Evolutionary conservation across 139 green algal genomes (phyloP).

Genomic region (Deuterostichococcus epilithicus): DNA sequence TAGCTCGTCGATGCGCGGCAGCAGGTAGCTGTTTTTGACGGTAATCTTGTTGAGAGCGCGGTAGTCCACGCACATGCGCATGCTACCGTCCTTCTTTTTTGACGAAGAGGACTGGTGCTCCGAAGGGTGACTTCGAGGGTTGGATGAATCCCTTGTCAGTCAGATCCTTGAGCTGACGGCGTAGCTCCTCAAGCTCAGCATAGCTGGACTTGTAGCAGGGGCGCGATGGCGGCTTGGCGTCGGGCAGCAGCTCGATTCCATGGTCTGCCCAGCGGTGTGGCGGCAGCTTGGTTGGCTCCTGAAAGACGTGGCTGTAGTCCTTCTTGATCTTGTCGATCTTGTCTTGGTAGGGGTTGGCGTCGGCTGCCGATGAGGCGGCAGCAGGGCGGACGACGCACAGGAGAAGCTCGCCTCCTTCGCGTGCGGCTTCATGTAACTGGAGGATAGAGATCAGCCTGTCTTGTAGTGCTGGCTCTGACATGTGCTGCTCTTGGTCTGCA

Average conservation of each 20-base stretch:
- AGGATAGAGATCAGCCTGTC: too few relatives aligned
- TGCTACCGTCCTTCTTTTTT: constrained; percentile 43
- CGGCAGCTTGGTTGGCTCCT: too few relatives aligned
- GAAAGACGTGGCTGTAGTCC: too few relatives aligned
- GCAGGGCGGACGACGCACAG: too few relatives aligned
- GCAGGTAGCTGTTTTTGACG: constrained; percentile 39
- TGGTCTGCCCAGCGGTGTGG: too few relatives aligned
- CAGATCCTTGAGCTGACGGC: constrained; percentile 41
- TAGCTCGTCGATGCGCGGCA: constrained; percentile 36
- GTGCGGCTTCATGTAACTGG: too few relatives aligned
- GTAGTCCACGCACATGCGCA: constrained; percentile 56
- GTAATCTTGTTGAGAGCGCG: constrained; percentile 44
- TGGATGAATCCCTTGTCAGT: constrained; percentile 45
- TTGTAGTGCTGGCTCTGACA: too few relatives aligned
- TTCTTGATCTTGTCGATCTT: too few relatives aligned
- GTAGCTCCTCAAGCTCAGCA: constrained; percentile 42
- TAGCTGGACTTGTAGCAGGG: constrained; percentile 33
- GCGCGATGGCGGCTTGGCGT: constrained; percentile 14
- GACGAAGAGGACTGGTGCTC: constrained; percentile 43
- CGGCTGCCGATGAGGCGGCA: too few relatives aligned
- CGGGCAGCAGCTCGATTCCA: constrained; percentile 27
- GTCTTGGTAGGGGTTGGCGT: too few relatives aligned
- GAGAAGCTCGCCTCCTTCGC: too few relatives aligned
- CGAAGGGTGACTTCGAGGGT: constrained; percentile 46
- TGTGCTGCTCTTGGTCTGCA: too few relatives aligned